These are phyloP conservation scores for Trametes versicolor DNA, from an alignment of 1,284 basidiomycete genomes.

Conservation along the genomic window DNA sequence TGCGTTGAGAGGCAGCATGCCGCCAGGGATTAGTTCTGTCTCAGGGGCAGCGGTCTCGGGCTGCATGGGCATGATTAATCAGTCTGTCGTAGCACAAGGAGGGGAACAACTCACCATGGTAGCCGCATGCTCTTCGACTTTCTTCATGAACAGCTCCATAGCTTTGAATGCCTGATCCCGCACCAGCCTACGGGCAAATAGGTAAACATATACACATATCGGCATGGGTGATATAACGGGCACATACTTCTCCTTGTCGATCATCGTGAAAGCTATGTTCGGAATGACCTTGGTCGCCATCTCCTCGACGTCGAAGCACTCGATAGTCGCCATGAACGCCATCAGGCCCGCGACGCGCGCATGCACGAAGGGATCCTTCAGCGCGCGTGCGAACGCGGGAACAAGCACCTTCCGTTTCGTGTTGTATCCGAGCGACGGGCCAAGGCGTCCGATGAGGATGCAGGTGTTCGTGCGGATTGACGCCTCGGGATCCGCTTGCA, in stretches of 20 bases:
- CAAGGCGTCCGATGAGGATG: conserved; percentile 93
- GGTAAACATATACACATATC: not conserved
- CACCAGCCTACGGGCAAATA: conserved; percentile 69
- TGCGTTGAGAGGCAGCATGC: conserved; percentile 45
- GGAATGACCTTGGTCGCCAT: conserved; percentile 92
- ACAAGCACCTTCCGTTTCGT: conserved; percentile 97
- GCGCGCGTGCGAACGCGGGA: conserved; percentile 90
- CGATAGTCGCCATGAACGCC: conserved; percentile 95
- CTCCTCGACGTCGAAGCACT: conserved; percentile 90
- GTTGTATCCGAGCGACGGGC: conserved; percentile 84
- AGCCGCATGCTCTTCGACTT: conserved; percentile 80
- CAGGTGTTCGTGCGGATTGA: conserved; percentile 98
- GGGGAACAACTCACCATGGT: conserved; percentile 69
- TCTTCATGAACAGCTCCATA: conserved; percentile 86
- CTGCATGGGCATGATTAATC: conserved; percentile 48
- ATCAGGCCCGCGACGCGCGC: conserved; percentile 94
- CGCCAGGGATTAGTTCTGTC: conserved; percentile 42
- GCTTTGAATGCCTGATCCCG: conserved; percentile 96
- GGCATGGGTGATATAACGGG: conserved; percentile 9
- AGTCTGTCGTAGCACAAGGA: not conserved
- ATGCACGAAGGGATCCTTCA: conserved; percentile 94
- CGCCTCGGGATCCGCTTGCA: conserved; percentile 92
- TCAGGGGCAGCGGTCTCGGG: conserved; percentile 71
- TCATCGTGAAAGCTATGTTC: conserved; percentile 79
- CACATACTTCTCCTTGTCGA: conserved; percentile 91